Percentiles rank a stretch among this genome's conserved stretches.
phyloP scores from a whole-genome alignment of 1,284 basidiomycete species.

The Volvariella surrecta region DNA sequence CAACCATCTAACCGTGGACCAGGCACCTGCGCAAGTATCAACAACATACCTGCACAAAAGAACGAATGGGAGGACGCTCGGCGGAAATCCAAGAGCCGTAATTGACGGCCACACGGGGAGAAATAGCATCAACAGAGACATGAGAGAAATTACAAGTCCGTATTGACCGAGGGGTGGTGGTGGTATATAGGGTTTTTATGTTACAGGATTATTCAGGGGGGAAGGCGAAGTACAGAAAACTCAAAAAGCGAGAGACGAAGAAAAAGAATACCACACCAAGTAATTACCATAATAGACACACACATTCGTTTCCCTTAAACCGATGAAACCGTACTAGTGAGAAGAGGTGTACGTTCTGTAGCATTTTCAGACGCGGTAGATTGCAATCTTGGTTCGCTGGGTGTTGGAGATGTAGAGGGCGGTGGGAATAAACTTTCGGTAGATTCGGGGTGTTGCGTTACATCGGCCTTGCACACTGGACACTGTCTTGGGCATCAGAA shows the following conservation, averaged over 20 bases:
- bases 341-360: conserved; percentile 32
- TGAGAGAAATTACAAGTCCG: no score
- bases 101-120: no score
- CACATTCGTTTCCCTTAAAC: background rate
- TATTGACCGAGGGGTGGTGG: background rate
- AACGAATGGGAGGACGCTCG: no score
- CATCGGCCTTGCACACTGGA: conserved; percentile 83
- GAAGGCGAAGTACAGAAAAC: background rate
- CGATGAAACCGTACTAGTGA: conserved; percentile 15
- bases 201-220: conserved; percentile 10
- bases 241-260: background rate
- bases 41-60: no score
- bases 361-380: conserved; percentile 16
- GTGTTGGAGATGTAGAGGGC: conserved; percentile 8
- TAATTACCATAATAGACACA: background rate
- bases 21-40: no score
- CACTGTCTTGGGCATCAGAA: conserved; percentile 41
- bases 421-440: conserved; percentile 1
- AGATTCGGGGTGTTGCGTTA: conserved; percentile 41
- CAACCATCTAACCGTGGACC: no score
- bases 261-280: background rate
- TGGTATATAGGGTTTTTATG: background rate
- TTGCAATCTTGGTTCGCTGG: conserved; percentile 6
- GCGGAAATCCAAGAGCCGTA: no score
- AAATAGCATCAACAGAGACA: no score